These are phyloP conservation scores for Prunus fruticosa DNA, from an alignment of 306 rosid species.

Conservation along the genomic window DNA sequence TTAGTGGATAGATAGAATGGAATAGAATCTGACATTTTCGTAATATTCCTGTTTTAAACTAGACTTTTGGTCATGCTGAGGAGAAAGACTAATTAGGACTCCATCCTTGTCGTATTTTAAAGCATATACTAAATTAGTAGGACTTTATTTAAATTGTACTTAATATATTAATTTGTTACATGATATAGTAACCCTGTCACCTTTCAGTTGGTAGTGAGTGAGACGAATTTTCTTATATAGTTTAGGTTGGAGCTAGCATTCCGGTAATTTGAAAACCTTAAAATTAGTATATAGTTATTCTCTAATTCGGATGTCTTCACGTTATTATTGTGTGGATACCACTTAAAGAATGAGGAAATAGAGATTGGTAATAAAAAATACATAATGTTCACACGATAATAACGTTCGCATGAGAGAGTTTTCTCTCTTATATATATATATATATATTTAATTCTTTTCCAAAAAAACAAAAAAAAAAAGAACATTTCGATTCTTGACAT, in stretches of 20 bases:
- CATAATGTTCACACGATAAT: accelerated
- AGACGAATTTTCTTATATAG: background rate
- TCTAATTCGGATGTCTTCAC: accelerated
- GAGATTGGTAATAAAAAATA: too few species aligned
- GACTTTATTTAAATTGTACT: background rate
- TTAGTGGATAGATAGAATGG: conserved; percentile 44
- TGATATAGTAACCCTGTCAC: background rate
- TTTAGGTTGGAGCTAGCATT: too few species aligned
- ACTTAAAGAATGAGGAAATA: too few species aligned
- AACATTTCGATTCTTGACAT: background rate
- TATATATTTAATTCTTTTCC: background rate
- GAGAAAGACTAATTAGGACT: background rate
- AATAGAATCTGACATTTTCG: conserved; percentile 36
- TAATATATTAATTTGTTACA: background rate
- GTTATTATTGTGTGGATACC: too few species aligned
- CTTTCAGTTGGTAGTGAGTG: background rate
- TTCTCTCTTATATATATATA: too few species aligned
- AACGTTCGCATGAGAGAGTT: accelerated
- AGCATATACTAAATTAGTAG: background rate
- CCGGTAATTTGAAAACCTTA: too few species aligned
- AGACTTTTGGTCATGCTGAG: conserved; percentile 1
- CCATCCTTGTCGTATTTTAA: background rate
- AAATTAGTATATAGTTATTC: too few species aligned
- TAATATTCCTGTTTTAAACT: conserved; percentile 14
- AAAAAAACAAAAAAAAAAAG: too few species aligned